phyloP scores from a whole-genome alignment of 495 filamentous ascomycete genomes.

The Aspergillus leporis region DNA sequence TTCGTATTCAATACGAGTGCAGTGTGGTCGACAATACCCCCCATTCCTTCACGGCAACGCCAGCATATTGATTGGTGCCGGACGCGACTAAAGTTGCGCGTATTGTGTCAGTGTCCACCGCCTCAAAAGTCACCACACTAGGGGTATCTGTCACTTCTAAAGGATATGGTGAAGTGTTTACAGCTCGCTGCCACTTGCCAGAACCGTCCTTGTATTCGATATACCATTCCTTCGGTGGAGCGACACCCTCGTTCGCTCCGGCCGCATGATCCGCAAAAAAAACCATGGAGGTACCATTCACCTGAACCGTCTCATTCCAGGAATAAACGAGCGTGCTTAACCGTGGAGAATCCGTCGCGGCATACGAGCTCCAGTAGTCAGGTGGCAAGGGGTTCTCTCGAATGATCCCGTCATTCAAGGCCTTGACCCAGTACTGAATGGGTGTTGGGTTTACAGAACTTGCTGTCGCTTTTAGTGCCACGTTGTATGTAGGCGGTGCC shows the following conservation, averaged over 20 bases:
- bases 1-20: not conserved
- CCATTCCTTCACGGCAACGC: slow-evolving; percentile 7
- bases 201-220: slow-evolving; percentile 6
- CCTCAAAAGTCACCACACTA: not conserved
- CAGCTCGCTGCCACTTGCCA: not conserved
- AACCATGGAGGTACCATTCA: slow-evolving; percentile 4
- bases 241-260: not conserved
- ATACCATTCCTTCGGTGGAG: slow-evolving; percentile 3
- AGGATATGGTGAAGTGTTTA: not conserved
- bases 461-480: not conserved
- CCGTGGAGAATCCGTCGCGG: not conserved
- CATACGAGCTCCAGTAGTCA: slow-evolving; percentile 5
- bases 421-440: slow-evolving; percentile 9
- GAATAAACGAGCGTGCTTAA: not conserved
- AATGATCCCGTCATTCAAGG: slow-evolving; percentile 7
- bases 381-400: slow-evolving; percentile 7
- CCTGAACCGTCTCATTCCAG: slow-evolving; percentile 4
- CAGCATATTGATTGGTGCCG: slow-evolving; percentile 3
- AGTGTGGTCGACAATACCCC: slow-evolving; percentile 7
- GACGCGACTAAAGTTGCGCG: not conserved
- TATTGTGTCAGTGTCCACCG: not conserved
- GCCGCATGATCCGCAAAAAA: slow-evolving; percentile 8
- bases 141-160: slow-evolving; percentile 4
- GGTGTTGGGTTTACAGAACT: not conserved
- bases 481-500: not conserved